Conservation (phyloP, 306 rosid species). For the Herpetospermum pedunculosum region DNA sequence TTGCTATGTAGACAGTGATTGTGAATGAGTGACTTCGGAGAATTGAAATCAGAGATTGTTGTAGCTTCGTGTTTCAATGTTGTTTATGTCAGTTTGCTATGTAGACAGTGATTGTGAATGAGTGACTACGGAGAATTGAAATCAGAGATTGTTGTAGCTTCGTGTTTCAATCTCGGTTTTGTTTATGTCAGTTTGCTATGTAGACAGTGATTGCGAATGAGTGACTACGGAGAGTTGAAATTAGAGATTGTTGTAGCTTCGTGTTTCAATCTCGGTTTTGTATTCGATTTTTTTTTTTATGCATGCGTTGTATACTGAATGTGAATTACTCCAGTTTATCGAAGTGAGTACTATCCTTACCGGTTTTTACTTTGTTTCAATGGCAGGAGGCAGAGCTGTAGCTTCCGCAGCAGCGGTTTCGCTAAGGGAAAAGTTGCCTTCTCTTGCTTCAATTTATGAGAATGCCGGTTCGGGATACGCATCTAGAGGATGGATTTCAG, state of each 20-base stretch:
- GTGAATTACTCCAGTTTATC: not conserved
- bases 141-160: not conserved
- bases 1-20: not conserved
- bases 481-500: conserved; percentile 50
- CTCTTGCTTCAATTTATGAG: conserved; percentile 30
- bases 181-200: not conserved
- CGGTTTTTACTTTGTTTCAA: not conserved
- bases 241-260: not conserved
- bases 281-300: too few relatives aligned
- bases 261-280: not conserved
- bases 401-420: conserved; percentile 58
- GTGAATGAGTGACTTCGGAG: not conserved
- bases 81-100: not conserved
- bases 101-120: not conserved
- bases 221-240: not conserved
- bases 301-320: not conserved
- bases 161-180: not conserved
- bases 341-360: not conserved
- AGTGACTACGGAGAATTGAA: not conserved
- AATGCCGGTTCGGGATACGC: conserved; percentile 39
- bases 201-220: not conserved
- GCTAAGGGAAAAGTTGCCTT: conserved; percentile 26
- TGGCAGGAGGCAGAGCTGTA: conserved; percentile 56
- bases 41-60: not conserved
- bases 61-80: not conserved